A percentile compares a stretch with the other conserved stretches of the same genome.
phyloP scores from a whole-genome alignment of 257 asterid genomes.

The Fraxinus americana region DNA sequence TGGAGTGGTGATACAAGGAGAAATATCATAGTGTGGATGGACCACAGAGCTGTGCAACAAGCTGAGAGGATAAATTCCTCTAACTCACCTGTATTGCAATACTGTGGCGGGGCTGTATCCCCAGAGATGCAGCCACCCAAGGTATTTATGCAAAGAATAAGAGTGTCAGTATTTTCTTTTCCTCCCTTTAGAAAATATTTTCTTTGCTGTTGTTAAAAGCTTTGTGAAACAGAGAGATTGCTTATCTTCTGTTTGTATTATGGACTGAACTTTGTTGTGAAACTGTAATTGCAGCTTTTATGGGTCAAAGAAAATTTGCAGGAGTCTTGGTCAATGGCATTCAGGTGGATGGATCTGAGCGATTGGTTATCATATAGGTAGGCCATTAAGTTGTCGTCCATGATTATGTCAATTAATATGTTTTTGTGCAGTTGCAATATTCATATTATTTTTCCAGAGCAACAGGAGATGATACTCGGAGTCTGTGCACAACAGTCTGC shows the following conservation, averaged over 20 bases:
- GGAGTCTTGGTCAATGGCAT: constrained; percentile 92
- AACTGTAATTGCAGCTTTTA: constrained; percentile 64
- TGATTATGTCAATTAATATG: constrained; percentile 11
- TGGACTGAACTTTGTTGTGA: constrained; percentile 27
- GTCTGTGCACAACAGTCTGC: constrained; percentile 97
- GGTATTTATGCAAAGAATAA: constrained; percentile 45
- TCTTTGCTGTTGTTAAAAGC: background rate
- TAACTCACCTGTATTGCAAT: constrained; percentile 86
- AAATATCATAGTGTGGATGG: constrained; percentile 98
- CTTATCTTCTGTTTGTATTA: constrained; percentile 13
- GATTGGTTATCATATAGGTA: constrained; percentile 97
- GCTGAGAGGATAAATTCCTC: constrained; percentile 85
- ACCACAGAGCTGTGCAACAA: constrained; percentile 95
- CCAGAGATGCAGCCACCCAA: constrained; percentile 99
- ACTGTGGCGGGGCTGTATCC: constrained; percentile 94
- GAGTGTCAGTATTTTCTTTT: constrained; percentile 3
- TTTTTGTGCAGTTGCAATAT: constrained; percentile 9
- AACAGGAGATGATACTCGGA: constrained; percentile 97
- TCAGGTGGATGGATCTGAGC: constrained; percentile 97
- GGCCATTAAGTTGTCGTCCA: constrained; percentile 7
- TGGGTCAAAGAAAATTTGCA: constrained; percentile 96
- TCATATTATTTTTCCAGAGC: constrained; percentile 55
- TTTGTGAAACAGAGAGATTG: background rate
- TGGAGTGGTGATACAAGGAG: constrained; percentile 88
- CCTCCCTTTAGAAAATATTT: constrained; percentile 3